Conservation (phyloP, 768 basidiomycete genomes). For the Asterophora lycoperdoides region DNA sequence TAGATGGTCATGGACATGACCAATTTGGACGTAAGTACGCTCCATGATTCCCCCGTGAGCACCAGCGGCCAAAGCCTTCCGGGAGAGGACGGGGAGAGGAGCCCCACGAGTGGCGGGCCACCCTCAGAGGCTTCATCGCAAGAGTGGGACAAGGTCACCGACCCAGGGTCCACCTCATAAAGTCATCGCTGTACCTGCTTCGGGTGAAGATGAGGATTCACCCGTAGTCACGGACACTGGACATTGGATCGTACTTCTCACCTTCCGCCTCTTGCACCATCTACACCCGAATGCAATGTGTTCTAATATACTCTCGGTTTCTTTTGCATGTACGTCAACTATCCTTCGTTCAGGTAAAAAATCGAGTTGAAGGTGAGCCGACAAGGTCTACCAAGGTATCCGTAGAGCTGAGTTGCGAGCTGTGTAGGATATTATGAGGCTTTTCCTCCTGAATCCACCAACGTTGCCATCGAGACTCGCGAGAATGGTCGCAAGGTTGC, state of each 20-base stretch:
- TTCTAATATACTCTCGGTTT: constrained; percentile 62
- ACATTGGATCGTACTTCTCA: constrained; percentile 7
- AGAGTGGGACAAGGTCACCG: constrained; percentile 87
- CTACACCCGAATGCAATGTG: constrained; percentile 23
- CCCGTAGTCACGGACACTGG: constrained; percentile 15
- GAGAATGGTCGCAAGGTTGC: constrained; percentile 45
- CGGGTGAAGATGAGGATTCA: constrained; percentile 13
- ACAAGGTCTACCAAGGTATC: constrained; percentile 5
- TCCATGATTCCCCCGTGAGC: constrained; percentile 34
- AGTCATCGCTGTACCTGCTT: constrained; percentile 9
- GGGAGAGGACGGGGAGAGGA: constrained; percentile 49
- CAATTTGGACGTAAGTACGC: constrained; percentile 81
- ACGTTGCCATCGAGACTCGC: constrained; percentile 55
- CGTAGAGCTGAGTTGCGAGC: constrained; percentile 7
- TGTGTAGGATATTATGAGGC: constrained; percentile 65
- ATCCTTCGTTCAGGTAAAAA: constrained; percentile 49
- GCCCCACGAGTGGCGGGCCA: constrained; percentile 59
- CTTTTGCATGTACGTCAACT: constrained; percentile 22
- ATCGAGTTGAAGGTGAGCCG: constrained; percentile 72
- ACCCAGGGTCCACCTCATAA: constrained; percentile 51
- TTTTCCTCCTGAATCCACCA: constrained; percentile 72
- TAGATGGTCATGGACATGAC: constrained; percentile 80
- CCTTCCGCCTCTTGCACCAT: constrained; percentile 8
- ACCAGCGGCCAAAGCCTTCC: constrained; percentile 21
- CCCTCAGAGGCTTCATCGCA: constrained; percentile 87